phyloP scores from a whole-genome alignment of 805 yeast genomes.

The Teunomyces barrocoloradensis region DNA sequence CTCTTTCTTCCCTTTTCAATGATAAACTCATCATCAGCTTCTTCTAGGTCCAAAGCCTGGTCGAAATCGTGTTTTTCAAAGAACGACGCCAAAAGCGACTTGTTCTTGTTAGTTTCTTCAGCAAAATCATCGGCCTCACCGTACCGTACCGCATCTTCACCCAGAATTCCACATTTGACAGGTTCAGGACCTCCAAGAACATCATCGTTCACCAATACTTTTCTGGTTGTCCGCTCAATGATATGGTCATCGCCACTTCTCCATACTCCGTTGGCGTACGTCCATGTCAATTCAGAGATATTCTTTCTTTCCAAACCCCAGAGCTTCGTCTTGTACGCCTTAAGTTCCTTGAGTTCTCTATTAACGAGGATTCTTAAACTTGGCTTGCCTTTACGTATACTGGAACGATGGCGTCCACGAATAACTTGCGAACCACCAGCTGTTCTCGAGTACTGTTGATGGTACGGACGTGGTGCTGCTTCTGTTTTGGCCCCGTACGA shows the following conservation, averaged over 20 bases:
- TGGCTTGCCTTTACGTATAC: constrained; percentile 51
- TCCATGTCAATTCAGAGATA: constrained; percentile 59
- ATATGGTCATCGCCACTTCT: constrained; percentile 75
- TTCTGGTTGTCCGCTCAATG: constrained; percentile 51
- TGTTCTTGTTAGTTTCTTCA: constrained; percentile 26
- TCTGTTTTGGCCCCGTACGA: constrained; percentile 40
- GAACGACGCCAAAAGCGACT: constrained; percentile 33
- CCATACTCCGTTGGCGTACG: constrained; percentile 70
- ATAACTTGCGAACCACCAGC: constrained; percentile 41
- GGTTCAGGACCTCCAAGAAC: constrained; percentile 7
- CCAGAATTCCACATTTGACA: constrained; percentile 24
- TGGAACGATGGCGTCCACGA: constrained; percentile 61
- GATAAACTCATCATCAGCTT: constrained; percentile 28
- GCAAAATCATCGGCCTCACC: constrained; percentile 17
- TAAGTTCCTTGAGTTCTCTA: constrained; percentile 55
- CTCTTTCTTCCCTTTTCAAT: constrained; percentile 38
- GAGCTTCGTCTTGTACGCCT: constrained; percentile 69
- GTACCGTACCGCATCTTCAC: constrained; percentile 22
- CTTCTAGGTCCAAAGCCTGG: constrained; percentile 35
- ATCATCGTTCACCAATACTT: constrained; percentile 8
- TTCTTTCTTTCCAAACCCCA: constrained; percentile 83
- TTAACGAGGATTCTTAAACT: constrained; percentile 64
- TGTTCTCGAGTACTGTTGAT: constrained; percentile 25
- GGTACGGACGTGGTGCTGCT: constrained; percentile 16
- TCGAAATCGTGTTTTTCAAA: constrained; percentile 34